A percentile compares a stretch with the other conserved stretches of the same genome.
Evolutionary conservation across 2,329 filamentous ascomycete genomes (phyloP).

Genomic region (Aspergillus alliaceus): DNA sequence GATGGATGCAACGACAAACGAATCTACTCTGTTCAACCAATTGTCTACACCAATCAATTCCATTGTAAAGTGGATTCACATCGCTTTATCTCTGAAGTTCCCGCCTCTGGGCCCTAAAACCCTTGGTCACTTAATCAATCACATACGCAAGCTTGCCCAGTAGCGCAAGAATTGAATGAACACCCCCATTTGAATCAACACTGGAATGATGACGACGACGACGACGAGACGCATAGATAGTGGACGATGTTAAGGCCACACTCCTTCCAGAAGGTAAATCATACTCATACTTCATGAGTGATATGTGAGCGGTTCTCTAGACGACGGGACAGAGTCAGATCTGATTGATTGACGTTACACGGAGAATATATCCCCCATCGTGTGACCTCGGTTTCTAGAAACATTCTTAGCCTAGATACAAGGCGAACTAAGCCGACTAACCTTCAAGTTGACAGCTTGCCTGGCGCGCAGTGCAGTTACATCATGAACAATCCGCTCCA

Average conservation of each 20-base stretch:
- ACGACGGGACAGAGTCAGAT: neutral
- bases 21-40: neutral
- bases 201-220: neutral
- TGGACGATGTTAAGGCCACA: neutral
- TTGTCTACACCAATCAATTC: slow-evolving; percentile 1
- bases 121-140: slow-evolving; percentile 1
- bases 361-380: slow-evolving; percentile 1
- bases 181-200: neutral
- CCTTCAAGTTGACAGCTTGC: slow-evolving; percentile 9
- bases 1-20: neutral
- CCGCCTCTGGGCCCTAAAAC: slow-evolving; percentile 3
- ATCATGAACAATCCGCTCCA: slow-evolving; percentile 6
- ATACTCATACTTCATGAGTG: neutral
- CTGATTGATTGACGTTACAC: neutral
- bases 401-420: slow-evolving; percentile 6
- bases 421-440: neutral
- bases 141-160: slow-evolving; percentile 1
- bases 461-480: slow-evolving; percentile 5
- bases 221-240: neutral
- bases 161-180: neutral
- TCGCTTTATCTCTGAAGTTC: slow-evolving; percentile 2
- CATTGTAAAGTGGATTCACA: neutral
- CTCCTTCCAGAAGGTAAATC: neutral
- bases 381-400: slow-evolving; percentile 10
- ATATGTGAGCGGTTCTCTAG: neutral